These are phyloP conservation scores for Pezicula neosporulosa DNA, from an alignment of 2,329 filamentous ascomycete species.

Conservation along the genomic window DNA sequence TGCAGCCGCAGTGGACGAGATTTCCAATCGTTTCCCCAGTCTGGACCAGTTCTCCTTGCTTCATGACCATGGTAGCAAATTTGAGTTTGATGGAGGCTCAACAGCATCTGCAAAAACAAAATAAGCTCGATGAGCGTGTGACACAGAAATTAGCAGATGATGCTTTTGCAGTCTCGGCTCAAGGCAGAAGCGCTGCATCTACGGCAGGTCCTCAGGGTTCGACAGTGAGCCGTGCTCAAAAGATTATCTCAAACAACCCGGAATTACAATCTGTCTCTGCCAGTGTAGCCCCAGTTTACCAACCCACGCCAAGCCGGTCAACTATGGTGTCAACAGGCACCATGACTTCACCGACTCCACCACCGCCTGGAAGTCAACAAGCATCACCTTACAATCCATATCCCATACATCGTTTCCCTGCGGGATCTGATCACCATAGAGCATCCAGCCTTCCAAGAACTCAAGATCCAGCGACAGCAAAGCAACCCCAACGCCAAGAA, in stretches of 20 bases:
- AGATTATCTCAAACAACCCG: slow-evolving; percentile 60
- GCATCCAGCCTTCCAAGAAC: slow-evolving; percentile 43
- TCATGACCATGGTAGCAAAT: slow-evolving; percentile 79
- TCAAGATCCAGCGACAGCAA: slow-evolving; percentile 14
- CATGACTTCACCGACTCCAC: slow-evolving; percentile 64
- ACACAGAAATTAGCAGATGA: slow-evolving; percentile 79
- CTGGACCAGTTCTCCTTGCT: slow-evolving; percentile 90
- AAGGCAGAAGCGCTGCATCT: slow-evolving; percentile 8
- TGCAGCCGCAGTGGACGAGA: slow-evolving; percentile 64
- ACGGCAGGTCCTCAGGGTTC: slow-evolving; percentile 13
- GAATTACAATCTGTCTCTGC: slow-evolving; percentile 49
- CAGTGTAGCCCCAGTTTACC: slow-evolving; percentile 29
- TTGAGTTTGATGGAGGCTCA: slow-evolving; percentile 70
- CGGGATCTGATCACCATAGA: slow-evolving; percentile 40
- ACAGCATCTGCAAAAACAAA: slow-evolving; percentile 38
- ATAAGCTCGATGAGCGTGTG: slow-evolving; percentile 61
- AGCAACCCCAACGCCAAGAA: slow-evolving; percentile 16
- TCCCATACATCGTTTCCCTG: slow-evolving; percentile 21
- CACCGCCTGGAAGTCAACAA: slow-evolving; percentile 21
- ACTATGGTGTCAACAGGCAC: slow-evolving; percentile 70
- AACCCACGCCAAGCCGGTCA: slow-evolving; percentile 31
- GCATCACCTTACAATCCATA: slow-evolving; percentile 19
- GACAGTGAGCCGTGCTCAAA: slow-evolving; percentile 57
- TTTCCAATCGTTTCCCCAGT: slow-evolving; percentile 82
- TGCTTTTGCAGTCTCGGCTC: slow-evolving; percentile 56